These are phyloP conservation scores for Aureobasidium sp. DNA, from an alignment of 2,329 filamentous ascomycete genomes.

Conservation along the genomic window DNA sequence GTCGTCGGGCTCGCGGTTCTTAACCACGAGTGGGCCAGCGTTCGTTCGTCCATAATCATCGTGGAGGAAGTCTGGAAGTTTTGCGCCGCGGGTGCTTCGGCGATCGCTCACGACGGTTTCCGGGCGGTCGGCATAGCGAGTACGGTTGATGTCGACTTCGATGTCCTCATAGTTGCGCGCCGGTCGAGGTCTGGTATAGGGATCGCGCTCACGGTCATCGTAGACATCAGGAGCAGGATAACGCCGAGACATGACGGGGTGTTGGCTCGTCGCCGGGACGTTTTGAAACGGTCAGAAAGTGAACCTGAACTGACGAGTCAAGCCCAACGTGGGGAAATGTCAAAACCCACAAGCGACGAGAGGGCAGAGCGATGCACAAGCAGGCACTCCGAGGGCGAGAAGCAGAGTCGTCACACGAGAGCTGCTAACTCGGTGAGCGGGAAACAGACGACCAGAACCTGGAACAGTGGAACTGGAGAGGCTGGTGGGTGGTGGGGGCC, in stretches of 20 bases:
- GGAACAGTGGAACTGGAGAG: not conserved
- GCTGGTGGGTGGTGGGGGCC: conserved; percentile 2
- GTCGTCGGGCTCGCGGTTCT: conserved; percentile 33
- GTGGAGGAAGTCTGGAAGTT: conserved; percentile 41
- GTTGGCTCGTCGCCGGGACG: conserved; percentile 1
- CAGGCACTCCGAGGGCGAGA: not conserved
- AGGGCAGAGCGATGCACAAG: not conserved
- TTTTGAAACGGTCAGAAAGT: conserved; percentile 3
- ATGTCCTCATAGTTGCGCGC: conserved; percentile 41
- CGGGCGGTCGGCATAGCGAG: conserved; percentile 19
- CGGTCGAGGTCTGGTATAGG: conserved; percentile 28
- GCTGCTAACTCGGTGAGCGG: not conserved
- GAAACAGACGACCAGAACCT: not conserved
- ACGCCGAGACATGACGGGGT: conserved; percentile 10
- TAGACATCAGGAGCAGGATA: conserved; percentile 29
- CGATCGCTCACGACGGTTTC: conserved; percentile 23
- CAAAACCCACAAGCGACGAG: not conserved
- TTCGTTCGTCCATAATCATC: conserved; percentile 40
- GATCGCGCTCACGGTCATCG: conserved; percentile 37
- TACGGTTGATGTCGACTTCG: conserved; percentile 37
- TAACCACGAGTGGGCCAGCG: conserved; percentile 38
- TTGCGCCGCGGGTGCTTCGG: conserved; percentile 31
- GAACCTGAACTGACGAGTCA: not conserved
- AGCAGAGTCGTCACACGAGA: not conserved
- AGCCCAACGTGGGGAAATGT: not conserved